Evolutionary conservation across 1,284 basidiomycete species (phyloP).

Genomic region (Wallemia hederae): DNA sequence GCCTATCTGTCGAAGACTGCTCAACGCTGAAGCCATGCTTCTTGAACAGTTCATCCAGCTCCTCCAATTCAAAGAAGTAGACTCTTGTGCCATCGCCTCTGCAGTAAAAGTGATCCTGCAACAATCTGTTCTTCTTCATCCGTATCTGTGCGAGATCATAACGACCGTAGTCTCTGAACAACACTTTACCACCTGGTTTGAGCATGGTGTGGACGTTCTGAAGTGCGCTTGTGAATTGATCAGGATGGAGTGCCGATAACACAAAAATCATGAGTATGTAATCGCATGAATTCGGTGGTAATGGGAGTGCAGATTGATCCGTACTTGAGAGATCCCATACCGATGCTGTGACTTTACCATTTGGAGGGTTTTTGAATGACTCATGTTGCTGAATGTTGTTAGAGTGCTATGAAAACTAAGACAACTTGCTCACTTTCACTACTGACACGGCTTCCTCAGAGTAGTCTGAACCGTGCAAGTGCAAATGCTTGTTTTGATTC

Average conservation of each 20-base stretch:
- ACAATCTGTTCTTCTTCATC: slow-evolving; percentile 59
- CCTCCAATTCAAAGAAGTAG: slow-evolving; percentile 71
- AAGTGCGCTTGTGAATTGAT: slow-evolving; percentile 65
- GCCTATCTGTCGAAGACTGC: slow-evolving; percentile 56
- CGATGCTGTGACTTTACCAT: slow-evolving; percentile 41
- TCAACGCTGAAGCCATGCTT: slow-evolving; percentile 31
- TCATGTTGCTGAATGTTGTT: slow-evolving; percentile 20
- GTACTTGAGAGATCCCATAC: slow-evolving; percentile 69
- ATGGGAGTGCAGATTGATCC: slow-evolving; percentile 24
- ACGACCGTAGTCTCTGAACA: slow-evolving; percentile 55
- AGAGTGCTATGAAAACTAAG: background rate
- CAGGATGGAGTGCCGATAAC: slow-evolving; percentile 69
- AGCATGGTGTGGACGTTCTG: slow-evolving; percentile 59
- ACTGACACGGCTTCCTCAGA: slow-evolving; percentile 62
- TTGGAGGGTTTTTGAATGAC: slow-evolving; percentile 34
- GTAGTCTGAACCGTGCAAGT: slow-evolving; percentile 63
- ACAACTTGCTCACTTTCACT: slow-evolving; percentile 54
- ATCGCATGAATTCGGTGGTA: slow-evolving; percentile 35
- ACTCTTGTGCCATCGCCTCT: slow-evolving; percentile 88
- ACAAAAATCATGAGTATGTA: slow-evolving; percentile 84
- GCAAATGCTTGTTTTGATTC: slow-evolving; percentile 53
- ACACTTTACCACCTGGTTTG: slow-evolving; percentile 32
- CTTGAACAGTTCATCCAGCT: slow-evolving; percentile 13
- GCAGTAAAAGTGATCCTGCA: slow-evolving; percentile 80
- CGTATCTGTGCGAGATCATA: slow-evolving; percentile 79